Evolutionary conservation across 106 monocot species (phyloP), one percentile per base, ranked within the genome.

Genomic region (Acanthochlamys bracteata): DNA sequence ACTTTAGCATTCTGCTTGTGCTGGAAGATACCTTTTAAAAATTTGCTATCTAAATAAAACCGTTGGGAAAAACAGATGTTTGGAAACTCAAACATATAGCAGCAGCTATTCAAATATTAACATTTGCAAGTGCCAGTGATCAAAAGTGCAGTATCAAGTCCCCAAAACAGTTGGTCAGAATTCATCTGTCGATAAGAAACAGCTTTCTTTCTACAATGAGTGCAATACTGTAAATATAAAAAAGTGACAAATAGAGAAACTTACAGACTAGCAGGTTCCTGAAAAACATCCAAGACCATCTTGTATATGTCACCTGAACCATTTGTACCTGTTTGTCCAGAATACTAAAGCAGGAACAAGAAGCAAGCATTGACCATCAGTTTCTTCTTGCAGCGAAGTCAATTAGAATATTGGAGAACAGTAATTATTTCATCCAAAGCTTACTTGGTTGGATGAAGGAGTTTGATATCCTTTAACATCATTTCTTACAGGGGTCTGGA

Each of bases 221-320:
- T 1, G 6, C 33, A 33, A 33, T 33, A 6, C 33, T 6, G 6
- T 6, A 33, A 33, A 33, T 33, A 33, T 33, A 1, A 33, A 33
- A 33, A 33, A 33, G 33, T 33, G 6, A 33, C 33, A 33, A 33
- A 33, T 6, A 33, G 33, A 33, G 40, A 63, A n/a, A 75, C 80
- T 72, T 73, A 88, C 88, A 83, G 62, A 71, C 58, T 88, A 27
- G 73, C 66, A 46, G 80, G 83, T 60, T 88, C 88, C 69, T 78
- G 80, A 51, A 88, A 88, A 64, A 88, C 63, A 70, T 77, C 74
- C 62, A 83, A 64, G 54, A 88, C 83, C 62, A 79, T 66, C 42
- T 86, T 69, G 53, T 65, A 72, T 71, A 82, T 54, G 41, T 82
- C 82, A 61, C 54, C 55, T 20, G 46, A 55, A 16, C 62, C 73